Base-by-base conservation (phyloP, 768 basidiomycete genomes). In the Lentinus tigrinus region DNA sequence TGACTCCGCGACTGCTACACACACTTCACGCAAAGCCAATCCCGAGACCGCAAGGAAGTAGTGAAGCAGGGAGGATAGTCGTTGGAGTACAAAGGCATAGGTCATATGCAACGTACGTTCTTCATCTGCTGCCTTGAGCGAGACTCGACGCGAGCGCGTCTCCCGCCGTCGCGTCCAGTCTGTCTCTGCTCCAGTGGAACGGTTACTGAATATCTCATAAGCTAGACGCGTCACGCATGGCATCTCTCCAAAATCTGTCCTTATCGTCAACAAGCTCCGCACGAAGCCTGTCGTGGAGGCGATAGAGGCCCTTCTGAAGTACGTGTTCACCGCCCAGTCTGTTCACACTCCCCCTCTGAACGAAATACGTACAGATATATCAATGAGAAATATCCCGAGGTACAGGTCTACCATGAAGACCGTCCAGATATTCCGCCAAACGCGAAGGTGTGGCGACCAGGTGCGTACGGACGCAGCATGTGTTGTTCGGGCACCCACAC, bases 181-280 rank as follows among this genome's bases (percentile, higher is more conserved):
- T 42, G 40, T 7, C 7, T 23, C 7, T n/a, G 17, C 21, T 42
- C 40, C 40, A 10, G 7, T 16, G 21, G 7, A 16, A 42, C 14
- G n/a, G 17, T 42, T 23, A 9, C 59, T 56, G 54, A 60, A 44
- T 42, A 23, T 52, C 13, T 44, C 8, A 51, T 47, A 61, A 61
- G 60, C 51, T 54, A 61, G 60, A 44, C 60, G 60, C 52, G 60
- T 61, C 52, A 43, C 44, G 13, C 26, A 61, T 34, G 60, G 60
- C 27, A 57, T 57, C 13, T 53, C 81, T 24, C 86, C 83, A 42
- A 83, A 83, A 67, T 77, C 82, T 43, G 85, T 91, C 40, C 80
- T 92, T 51, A 81, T 92, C 61, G 88, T 92, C 14, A 92, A 92
- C 75, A 92, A 92, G 71, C 75, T 89, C 31, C 82, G 90, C 44